These are phyloP conservation scores for Aurifilum marmelostoma DNA, from an alignment of 2,329 filamentous ascomycete species.

Conservation along the genomic window DNA sequence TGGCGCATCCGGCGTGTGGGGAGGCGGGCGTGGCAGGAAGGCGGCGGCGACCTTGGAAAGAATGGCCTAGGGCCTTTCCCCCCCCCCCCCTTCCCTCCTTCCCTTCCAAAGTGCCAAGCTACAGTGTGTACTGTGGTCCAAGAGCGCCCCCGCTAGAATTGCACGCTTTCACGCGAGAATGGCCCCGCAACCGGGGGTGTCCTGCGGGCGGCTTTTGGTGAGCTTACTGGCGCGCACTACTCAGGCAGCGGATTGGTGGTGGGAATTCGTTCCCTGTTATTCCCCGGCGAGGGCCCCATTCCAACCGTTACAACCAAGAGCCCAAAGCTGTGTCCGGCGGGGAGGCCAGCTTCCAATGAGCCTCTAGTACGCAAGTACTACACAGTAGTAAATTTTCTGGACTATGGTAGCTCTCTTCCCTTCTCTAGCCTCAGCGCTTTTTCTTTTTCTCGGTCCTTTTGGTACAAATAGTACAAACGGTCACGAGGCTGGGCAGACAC, in stretches of 20 bases:
- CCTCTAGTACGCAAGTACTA: neutral
- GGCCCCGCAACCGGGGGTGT: neutral
- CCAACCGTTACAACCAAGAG: neutral
- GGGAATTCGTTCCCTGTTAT: neutral
- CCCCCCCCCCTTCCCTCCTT: no score
- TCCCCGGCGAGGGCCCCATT: neutral
- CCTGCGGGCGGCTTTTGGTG: no score
- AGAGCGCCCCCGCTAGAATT: neutral
- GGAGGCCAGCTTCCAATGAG: no score
- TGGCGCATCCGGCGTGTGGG: neutral
- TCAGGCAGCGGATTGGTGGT: no score
- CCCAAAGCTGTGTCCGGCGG: neutral
- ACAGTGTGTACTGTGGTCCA: neutral
- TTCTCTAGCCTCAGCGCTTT: neutral
- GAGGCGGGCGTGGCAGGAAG: neutral
- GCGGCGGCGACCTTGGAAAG: neutral
- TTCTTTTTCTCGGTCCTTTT: neutral
- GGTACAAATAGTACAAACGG: neutral
- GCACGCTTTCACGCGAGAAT: neutral
- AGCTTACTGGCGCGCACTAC: no score
- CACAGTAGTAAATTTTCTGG: neutral
- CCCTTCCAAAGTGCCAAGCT: neutral
- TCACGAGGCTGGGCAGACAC: neutral
- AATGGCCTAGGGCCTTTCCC: no score
- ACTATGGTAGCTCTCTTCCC: neutral